A percentile compares a stretch with the other conserved stretches of the same genome.
Evolutionary conservation across 202 grass and related monocot genomes (phyloP).

Genomic region (Schoenoplectus tabernaemontani): DNA sequence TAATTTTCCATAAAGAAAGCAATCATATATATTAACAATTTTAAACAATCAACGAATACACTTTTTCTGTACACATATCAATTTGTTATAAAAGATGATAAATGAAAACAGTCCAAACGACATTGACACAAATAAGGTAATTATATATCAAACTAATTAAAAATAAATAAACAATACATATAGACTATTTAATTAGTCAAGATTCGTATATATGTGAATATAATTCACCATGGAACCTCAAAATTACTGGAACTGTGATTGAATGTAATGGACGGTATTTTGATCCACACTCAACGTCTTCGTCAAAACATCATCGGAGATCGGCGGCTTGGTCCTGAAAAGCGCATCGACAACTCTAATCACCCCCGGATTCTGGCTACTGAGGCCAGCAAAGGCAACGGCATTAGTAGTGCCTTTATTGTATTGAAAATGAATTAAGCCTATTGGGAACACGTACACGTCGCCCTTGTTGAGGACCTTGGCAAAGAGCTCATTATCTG

Average conservation of each 20-base stretch:
- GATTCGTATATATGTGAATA: background rate
- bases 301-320: slow-evolving; percentile 30
- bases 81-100: background rate
- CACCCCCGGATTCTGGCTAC: slow-evolving; percentile 38
- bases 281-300: slow-evolving; percentile 43
- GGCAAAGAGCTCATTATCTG: slow-evolving; percentile 37
- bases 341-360: slow-evolving; percentile 39
- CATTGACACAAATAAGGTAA: background rate
- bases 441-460: slow-evolving; percentile 39
- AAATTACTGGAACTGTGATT: slow-evolving; percentile 32
- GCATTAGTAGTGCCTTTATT: slow-evolving; percentile 36
- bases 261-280: slow-evolving; percentile 29
- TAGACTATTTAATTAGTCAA: no score
- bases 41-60: no score
- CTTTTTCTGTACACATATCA: background rate
- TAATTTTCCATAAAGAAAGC: no score
- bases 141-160: background rate
- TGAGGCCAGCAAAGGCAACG: slow-evolving; percentile 22
- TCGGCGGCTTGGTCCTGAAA: slow-evolving; percentile 29
- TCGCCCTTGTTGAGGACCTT: slow-evolving; percentile 46
- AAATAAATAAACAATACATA: background rate
- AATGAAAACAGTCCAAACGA: background rate
- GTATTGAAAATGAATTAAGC: slow-evolving; percentile 46
- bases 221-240: background rate
- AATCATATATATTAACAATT: no score